These are phyloP conservation scores for Blastocystis hominis DNA, from an alignment of 352 stramenopile genomes.

Conservation along the genomic window DNA sequence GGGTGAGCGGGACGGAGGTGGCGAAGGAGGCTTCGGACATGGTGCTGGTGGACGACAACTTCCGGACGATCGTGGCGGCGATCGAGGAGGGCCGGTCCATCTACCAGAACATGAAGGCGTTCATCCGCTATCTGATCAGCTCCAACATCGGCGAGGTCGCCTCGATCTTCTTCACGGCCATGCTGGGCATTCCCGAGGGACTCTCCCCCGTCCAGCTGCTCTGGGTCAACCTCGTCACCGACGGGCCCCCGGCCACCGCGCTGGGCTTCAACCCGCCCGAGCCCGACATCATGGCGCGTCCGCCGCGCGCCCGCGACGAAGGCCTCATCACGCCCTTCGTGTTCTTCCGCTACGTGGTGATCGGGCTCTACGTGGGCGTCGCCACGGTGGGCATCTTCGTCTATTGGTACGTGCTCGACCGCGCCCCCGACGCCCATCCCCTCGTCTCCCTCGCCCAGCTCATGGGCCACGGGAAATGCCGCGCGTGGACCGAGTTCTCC, in stretches of 20 bases:
- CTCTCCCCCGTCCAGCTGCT: conserved; percentile 95
- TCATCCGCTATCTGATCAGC: conserved; percentile 96
- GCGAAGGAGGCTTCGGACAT: conserved; percentile 94
- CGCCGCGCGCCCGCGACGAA: conserved; percentile 84
- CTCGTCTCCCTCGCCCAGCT: not conserved
- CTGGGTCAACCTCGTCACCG: conserved; percentile 99
- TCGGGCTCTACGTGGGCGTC: conserved; percentile 77
- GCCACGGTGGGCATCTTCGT: conserved; percentile 83
- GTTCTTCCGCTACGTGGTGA: conserved; percentile 89
- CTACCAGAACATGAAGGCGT: conserved; percentile 91
- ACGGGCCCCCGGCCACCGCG: conserved; percentile 90
- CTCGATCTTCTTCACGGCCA: conserved; percentile 91
- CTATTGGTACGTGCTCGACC: conserved; percentile 77
- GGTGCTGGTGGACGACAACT: conserved; percentile 96
- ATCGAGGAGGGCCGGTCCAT: conserved; percentile 72
- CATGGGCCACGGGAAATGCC: not conserved
- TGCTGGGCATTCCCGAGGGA: conserved; percentile 86
- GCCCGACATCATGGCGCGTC: conserved; percentile 89
- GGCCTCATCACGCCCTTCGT: conserved; percentile 94
- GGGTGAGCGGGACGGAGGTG: conserved; percentile 90
- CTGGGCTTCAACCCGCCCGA: conserved; percentile 96
- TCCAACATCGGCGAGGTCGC: conserved; percentile 98
- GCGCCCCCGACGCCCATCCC: not conserved
- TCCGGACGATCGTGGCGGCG: conserved; percentile 87
- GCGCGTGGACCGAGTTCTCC: not conserved